A percentile compares a stretch with the other conserved stretches of the same genome.
Conservation (phyloP, 768 basidiomycete genomes). For the Podaxis pistillaris region DNA sequence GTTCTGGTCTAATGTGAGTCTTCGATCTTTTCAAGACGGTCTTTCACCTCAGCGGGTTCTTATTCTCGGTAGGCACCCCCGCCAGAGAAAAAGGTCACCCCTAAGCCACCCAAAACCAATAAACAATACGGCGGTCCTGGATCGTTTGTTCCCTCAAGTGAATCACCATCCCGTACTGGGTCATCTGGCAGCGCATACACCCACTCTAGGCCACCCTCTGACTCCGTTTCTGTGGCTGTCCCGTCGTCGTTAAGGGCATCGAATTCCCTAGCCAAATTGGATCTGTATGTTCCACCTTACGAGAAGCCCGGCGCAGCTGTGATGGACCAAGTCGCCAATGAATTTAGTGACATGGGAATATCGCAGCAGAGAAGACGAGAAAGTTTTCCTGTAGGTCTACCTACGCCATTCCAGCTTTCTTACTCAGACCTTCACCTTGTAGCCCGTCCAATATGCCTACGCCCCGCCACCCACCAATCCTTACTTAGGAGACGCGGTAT, state of each 20-base stretch:
- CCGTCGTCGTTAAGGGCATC: conserved; percentile 64
- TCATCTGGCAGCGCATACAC: conserved; percentile 33
- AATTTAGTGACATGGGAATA: conserved; percentile 66
- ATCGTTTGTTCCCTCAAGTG: conserved; percentile 60
- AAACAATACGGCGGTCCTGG: conserved; percentile 80
- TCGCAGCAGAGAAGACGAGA: conserved; percentile 44
- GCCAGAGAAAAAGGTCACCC: conserved; percentile 63
- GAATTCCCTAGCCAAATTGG: conserved; percentile 56
- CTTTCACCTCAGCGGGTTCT: background rate
- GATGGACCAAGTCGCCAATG: conserved; percentile 56
- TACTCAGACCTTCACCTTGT: conserved; percentile 9
- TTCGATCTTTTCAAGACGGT: background rate
- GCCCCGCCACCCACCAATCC: conserved; percentile 33
- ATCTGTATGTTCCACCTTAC: conserved; percentile 75
- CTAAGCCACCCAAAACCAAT: conserved; percentile 48
- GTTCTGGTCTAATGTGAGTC: conserved; percentile 89
- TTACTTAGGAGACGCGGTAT: conserved; percentile 31
- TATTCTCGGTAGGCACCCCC: conserved; percentile 58
- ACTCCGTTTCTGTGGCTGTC: conserved; percentile 34
- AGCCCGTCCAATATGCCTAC: conserved; percentile 38
- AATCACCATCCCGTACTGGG: conserved; percentile 30
- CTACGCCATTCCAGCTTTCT: background rate
- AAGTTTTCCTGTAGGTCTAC: conserved; percentile 53
- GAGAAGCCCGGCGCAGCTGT: conserved; percentile 48
- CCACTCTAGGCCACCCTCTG: conserved; percentile 41